phyloP scores from a whole-genome alignment of 495 filamentous ascomycete genomes.

The Trichocladium uniseriatum region DNA sequence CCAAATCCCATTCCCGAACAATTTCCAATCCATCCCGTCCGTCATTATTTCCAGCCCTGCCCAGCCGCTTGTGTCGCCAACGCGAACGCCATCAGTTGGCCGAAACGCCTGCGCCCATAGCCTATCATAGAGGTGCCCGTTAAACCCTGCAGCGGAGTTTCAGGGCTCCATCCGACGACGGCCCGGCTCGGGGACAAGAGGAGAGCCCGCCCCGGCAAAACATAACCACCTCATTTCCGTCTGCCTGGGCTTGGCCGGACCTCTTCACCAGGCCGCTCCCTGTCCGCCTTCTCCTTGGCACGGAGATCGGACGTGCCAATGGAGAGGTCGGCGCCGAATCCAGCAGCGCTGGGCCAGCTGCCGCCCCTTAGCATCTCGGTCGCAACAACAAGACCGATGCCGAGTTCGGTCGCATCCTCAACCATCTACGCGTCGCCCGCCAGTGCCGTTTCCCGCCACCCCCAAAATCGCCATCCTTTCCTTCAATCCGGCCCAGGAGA shows the following conservation, averaged over 20 bases:
- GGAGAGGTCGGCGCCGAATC: not conserved
- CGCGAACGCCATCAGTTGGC: not conserved
- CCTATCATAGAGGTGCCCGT: not conserved
- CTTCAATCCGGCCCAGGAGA: not conserved
- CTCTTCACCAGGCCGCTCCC: not conserved
- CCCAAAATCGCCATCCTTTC: not conserved
- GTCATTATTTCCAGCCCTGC: conserved; percentile 13
- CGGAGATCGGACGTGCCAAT: not conserved
- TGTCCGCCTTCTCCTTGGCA: not conserved
- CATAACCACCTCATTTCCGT: not conserved
- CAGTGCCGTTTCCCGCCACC: not conserved
- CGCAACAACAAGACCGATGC: conserved; percentile 18
- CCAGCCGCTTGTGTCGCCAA: conserved; percentile 14
- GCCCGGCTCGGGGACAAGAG: not conserved
- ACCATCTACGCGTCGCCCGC: conserved; percentile 32
- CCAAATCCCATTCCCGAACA: conserved; percentile 3
- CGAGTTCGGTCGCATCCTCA: conserved; percentile 22
- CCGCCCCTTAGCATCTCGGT: conserved; percentile 7
- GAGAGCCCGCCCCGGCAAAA: not conserved
- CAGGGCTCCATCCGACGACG: not conserved
- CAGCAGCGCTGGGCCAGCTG: not conserved
- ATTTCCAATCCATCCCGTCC: no score
- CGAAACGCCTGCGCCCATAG: not conserved
- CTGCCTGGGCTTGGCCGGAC: not conserved
- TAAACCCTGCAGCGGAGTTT: not conserved